Conservation (phyloP, 2,329 filamentous ascomycete genomes). For the Escovopsis weberi region DNA sequence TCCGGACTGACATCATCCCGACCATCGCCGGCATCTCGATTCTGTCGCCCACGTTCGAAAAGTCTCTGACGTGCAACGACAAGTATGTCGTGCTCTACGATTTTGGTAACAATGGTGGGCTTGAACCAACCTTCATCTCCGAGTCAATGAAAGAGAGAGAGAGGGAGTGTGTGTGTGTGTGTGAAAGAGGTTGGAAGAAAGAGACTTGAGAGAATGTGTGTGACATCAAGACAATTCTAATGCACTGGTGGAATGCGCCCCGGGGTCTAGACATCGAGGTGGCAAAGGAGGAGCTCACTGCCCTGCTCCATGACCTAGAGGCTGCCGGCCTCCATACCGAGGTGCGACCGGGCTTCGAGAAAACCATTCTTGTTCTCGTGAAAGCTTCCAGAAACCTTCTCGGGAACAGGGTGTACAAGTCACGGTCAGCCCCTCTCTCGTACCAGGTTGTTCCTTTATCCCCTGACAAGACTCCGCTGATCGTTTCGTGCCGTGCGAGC, state of each 20-base stretch:
- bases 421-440: slow-evolving; percentile 29
- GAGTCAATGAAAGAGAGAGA: too few relatives aligned
- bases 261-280: slow-evolving; percentile 17
- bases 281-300: slow-evolving; percentile 20
- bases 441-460: background rate
- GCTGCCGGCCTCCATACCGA: slow-evolving; percentile 53
- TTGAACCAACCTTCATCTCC: background rate
- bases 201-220: background rate
- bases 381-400: slow-evolving; percentile 48
- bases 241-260: too few relatives aligned
- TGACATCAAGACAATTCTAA: background rate
- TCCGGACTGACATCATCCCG: background rate
- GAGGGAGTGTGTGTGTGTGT: too few relatives aligned
- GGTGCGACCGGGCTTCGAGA: slow-evolving; percentile 55
- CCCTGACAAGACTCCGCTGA: background rate
- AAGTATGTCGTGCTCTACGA: slow-evolving; percentile 28
- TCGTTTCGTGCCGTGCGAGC: background rate
- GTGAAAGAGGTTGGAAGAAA: background rate
- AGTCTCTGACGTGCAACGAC: slow-evolving; percentile 16
- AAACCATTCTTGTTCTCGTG: slow-evolving; percentile 52
- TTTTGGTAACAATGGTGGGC: slow-evolving; percentile 20
- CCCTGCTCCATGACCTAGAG: slow-evolving; percentile 43
- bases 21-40: background rate
- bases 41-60: background rate
- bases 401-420: slow-evolving; percentile 51